Evolutionary conservation across 2,329 filamentous ascomycete species (phyloP).

Genomic region (Colletotrichum tabaci): DNA sequence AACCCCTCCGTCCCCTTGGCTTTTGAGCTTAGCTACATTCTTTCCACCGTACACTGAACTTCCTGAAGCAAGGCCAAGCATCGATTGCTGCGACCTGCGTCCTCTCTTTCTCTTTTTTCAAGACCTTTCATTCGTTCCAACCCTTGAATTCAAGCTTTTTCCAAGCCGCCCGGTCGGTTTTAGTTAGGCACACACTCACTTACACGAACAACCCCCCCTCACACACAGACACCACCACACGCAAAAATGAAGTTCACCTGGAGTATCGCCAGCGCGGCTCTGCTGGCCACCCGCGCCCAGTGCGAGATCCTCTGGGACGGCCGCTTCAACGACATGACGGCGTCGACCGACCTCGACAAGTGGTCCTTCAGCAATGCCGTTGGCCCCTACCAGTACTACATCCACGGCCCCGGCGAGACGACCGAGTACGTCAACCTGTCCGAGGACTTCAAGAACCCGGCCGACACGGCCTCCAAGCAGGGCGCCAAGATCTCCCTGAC

Average conservation of each 20-base stretch:
- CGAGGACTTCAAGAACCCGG: slow-evolving; percentile 75
- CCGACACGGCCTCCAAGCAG: slow-evolving; percentile 72
- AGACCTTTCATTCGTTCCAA: slow-evolving; percentile 32
- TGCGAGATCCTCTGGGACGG: slow-evolving; percentile 72
- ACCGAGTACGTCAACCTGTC: slow-evolving; percentile 75
- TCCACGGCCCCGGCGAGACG: slow-evolving; percentile 73
- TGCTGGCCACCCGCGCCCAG: slow-evolving; percentile 39
- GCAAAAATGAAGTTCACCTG: slow-evolving; percentile 40
- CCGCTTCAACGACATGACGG: slow-evolving; percentile 72
- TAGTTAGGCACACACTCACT: slow-evolving; percentile 34
- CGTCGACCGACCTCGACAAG: slow-evolving; percentile 68
- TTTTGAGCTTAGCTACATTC: slow-evolving; percentile 40
- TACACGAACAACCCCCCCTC: slow-evolving; percentile 14
- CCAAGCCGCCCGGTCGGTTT: slow-evolving; percentile 39
- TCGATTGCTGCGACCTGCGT: slow-evolving; percentile 41
- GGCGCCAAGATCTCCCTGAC: slow-evolving; percentile 79
- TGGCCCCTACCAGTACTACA: slow-evolving; percentile 82
- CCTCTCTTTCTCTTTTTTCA: slow-evolving; percentile 37
- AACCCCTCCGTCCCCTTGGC: slow-evolving; percentile 3
- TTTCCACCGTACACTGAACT: slow-evolving; percentile 27
- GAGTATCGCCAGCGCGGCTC: slow-evolving; percentile 38
- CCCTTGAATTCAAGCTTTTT: slow-evolving; percentile 28
- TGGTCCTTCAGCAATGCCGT: slow-evolving; percentile 80
- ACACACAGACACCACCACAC: neutral
- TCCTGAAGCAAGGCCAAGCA: slow-evolving; percentile 41